Percentiles rank a stretch among this genome's conserved stretches.
phyloP scores from a whole-genome alignment of 139 green algal species.

The Bryopsis sp. region DNA sequence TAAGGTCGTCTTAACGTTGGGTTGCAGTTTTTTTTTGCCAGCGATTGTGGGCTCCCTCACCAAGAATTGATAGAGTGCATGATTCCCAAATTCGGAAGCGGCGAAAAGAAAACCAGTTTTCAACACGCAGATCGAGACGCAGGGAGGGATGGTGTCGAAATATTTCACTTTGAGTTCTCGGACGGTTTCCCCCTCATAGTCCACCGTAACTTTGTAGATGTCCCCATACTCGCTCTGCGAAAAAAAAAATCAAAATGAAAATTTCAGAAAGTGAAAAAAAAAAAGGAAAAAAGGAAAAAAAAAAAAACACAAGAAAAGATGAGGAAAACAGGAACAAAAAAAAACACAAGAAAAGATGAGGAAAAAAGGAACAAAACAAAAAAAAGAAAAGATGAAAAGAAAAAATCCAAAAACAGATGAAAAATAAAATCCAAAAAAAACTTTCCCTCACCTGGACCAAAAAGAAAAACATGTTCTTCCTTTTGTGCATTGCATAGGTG shows the following conservation, averaged over 20 bases:
- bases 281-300: neutral
- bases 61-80: conserved; percentile 95
- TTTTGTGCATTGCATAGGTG: conserved; percentile 65
- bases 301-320: neutral
- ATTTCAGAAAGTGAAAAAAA: too few relatives aligned
- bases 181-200: conserved; percentile 65
- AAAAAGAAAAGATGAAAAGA: too few relatives aligned
- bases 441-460: conserved; percentile 78
- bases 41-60: too few relatives aligned
- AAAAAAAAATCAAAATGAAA: conserved; percentile 13
- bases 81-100: conserved; percentile 91
- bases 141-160: conserved; percentile 92
- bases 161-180: conserved; percentile 90
- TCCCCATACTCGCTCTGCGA: conserved; percentile 95
- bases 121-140: conserved; percentile 76
- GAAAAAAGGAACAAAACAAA: too few relatives aligned
- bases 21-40: too few relatives aligned
- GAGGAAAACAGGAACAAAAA: neutral
- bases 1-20: neutral
- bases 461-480: conserved; percentile 91
- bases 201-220: conserved; percentile 90
- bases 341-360: conserved; percentile 3
- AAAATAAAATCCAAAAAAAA: neutral
- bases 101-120: conserved; percentile 95
- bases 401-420: neutral